Evolutionary conservation across 2,329 filamentous ascomycete genomes (phyloP), one percentile per base, ranked within the genome.

Genomic region (Colletotrichum graminicola): DNA sequence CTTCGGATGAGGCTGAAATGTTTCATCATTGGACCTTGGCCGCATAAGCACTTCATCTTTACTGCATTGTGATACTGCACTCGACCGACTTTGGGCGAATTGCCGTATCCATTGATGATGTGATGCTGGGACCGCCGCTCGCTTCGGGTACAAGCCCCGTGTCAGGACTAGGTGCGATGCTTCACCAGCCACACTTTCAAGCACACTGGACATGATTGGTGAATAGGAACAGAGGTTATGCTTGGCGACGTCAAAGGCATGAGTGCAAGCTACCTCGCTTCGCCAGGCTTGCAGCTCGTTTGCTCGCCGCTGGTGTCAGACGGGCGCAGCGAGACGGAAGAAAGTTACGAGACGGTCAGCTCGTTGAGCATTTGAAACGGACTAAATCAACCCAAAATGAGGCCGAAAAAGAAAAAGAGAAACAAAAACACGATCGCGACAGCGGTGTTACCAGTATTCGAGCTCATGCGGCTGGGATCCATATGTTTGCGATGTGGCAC

Each of bases 1-100:
- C 56, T 65, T 47, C 60, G n/a, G 66, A 71, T 71, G 70, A 69
- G 70, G 70, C 70, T 72, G 70, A 70, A 68, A 52, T 71, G 66
- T 72, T 71, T 71, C 70, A 72, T 70, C 60, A 72, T 72, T 72
- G 49, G 66, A 62, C 61, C 47, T 66, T 49, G 66, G 43, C 68
- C 52, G 64, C 68, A 71, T 54, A 26, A 54, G 57, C 63, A 67
- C 63, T 67, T 67, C 49, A 49, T 26, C 34, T 16, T 54, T 41
- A 63, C 68, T 62, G 64, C 68, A 71, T 71, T 21, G 57, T 62
- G 64, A 71, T 71, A 59, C 64, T 57, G 67, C 57, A 62, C 65
- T 63, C 45, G 36, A 65, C 68, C 68, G 65, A 63, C 18, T 62
- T 32, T 21, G 57, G 57, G 64, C 68, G 43, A 57, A 63, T 71